Base-by-base conservation (phyloP, 495 filamentous ascomycete species). In the Pyrenopolyporus hunteri region DNA sequence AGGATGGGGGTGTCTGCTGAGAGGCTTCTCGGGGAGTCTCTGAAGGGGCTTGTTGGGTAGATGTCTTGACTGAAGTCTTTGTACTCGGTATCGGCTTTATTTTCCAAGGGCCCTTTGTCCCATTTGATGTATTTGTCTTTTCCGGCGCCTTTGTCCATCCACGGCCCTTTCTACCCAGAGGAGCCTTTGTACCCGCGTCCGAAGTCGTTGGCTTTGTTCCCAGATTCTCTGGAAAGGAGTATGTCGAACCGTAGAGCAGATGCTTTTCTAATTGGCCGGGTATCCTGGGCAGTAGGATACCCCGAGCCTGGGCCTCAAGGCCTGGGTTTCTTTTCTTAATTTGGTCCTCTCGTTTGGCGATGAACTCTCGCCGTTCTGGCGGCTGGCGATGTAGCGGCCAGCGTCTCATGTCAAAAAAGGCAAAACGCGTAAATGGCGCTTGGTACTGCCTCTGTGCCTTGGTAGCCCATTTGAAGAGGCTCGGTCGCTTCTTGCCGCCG, bases 401-500 rank as follows among this genome's bases (percentile, higher is more conserved):
- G 31, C 69, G 69, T 46, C 26, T 54, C 69, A 71, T 67, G 49
- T 49, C 51, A 32, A 71, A 71, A 46, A 57, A 71, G 9, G 42
- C 7, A 4, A 14, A 19, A 9, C 69, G 56, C 7, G 63, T 69
- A 35, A 53, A 66, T 10, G 40, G 59, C 2, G 66, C 66, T 46
- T 71, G 69, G 36, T 59, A 71, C 28, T 54, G 59, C 46, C 69
- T 64, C 50, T 71, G 63, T 20, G 37, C 56, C 28, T 53, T 29
- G 26, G 66, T 69, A 48, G 66, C 69, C 69, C 69, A 71, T 54
- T 61, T 65, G 59, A 69, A 71, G 36, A 71, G 63, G 46, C 43
- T 63, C n/a, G 66, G 66, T 47, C 66, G 55, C 50, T 49, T 60
- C 35, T 23, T 22, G 4, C 57, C 69, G 14, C 47, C 16, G 22